Evolutionary conservation across 495 filamentous ascomycete species (phyloP).

Genomic region (Amniculicola lignicola): DNA sequence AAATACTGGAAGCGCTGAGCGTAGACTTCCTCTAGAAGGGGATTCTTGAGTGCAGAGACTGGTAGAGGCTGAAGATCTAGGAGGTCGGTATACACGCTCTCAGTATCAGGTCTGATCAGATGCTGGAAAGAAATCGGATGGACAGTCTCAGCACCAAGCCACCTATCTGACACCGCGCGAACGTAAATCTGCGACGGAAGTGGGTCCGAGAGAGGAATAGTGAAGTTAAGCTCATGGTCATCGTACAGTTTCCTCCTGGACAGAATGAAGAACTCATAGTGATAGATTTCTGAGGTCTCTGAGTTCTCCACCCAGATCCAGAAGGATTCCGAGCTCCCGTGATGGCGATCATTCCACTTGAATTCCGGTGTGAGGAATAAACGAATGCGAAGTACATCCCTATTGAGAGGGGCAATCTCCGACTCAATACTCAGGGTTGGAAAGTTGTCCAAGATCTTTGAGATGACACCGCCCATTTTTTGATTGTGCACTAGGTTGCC

Average conservation of each 20-base stretch:
- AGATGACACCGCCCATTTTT: conserved; percentile 74
- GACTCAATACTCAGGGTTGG: conserved; percentile 85
- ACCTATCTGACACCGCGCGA: conserved; percentile 87
- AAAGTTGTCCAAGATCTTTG: conserved; percentile 82
- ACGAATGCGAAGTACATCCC: conserved; percentile 86
- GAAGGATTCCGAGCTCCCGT: conserved; percentile 92
- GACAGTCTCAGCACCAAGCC: conserved; percentile 96
- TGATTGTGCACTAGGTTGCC: conserved; percentile 88
- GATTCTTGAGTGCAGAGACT: conserved; percentile 82
- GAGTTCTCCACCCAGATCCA: conserved; percentile 99
- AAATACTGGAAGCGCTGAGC: conserved; percentile 86
- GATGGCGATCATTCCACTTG: conserved; percentile 90
- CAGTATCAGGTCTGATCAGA: conserved; percentile 93
- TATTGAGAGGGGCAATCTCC: conserved; percentile 92
- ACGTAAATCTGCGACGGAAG: conserved; percentile 94
- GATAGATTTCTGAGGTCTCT: conserved; percentile 95
- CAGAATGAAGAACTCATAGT: conserved; percentile 95
- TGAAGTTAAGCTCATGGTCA: conserved; percentile 96
- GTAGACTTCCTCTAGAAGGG: conserved; percentile 83
- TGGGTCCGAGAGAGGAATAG: conserved; percentile 90
- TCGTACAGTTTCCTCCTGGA: conserved; percentile 84
- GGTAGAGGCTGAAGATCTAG: conserved; percentile 89
- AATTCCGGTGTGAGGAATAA: conserved; percentile 86
- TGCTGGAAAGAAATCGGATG: conserved; percentile 95
- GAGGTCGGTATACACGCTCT: conserved; percentile 93